phyloP scores from a whole-genome alignment of 2,329 filamentous ascomycete species.

The Neonectria punicea region DNA sequence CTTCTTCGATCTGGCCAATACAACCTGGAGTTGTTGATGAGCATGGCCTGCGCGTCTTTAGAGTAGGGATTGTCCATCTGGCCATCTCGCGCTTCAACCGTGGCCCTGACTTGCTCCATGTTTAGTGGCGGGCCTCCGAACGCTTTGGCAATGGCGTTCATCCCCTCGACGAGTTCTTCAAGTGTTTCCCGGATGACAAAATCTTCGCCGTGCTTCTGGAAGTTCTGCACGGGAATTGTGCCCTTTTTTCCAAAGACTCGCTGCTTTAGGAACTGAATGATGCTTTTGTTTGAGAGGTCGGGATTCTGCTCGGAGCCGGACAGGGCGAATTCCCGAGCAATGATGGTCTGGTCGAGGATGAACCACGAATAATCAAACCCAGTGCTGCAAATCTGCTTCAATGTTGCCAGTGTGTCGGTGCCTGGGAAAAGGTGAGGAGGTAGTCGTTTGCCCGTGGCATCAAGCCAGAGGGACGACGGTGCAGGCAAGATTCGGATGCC shows the following conservation, averaged over 20 bases:
- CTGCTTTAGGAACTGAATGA: slow-evolving; percentile 62
- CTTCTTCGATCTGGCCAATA: slow-evolving; percentile 65
- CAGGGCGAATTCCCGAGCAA: slow-evolving; percentile 70
- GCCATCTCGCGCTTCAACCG: slow-evolving; percentile 63
- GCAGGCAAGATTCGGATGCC: slow-evolving; percentile 70
- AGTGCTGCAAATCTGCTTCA: slow-evolving; percentile 68
- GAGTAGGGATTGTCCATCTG: slow-evolving; percentile 67
- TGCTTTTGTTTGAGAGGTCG: slow-evolving; percentile 67
- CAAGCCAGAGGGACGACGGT: slow-evolving; percentile 71
- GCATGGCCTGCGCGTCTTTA: slow-evolving; percentile 71
- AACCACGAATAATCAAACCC: slow-evolving; percentile 74
- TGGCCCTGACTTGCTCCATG: slow-evolving; percentile 54
- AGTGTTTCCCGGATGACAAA: slow-evolving; percentile 69
- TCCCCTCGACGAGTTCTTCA: slow-evolving; percentile 63
- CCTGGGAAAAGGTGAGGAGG: slow-evolving; percentile 68
- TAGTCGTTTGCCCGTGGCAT: slow-evolving; percentile 67
- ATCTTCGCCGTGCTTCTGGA: slow-evolving; percentile 67
- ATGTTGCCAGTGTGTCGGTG: slow-evolving; percentile 65
- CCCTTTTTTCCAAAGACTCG: slow-evolving; percentile 64
- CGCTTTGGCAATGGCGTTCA: slow-evolving; percentile 65
- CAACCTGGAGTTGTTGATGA: slow-evolving; percentile 65
- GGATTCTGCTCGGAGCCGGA: slow-evolving; percentile 73
- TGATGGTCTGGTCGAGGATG: slow-evolving; percentile 66
- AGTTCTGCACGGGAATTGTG: slow-evolving; percentile 65
- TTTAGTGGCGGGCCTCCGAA: slow-evolving; percentile 60